These are phyloP conservation scores for Xerocomus brunneocitrinus DNA, from an alignment of 768 basidiomycete genomes.

Conservation along the genomic window DNA sequence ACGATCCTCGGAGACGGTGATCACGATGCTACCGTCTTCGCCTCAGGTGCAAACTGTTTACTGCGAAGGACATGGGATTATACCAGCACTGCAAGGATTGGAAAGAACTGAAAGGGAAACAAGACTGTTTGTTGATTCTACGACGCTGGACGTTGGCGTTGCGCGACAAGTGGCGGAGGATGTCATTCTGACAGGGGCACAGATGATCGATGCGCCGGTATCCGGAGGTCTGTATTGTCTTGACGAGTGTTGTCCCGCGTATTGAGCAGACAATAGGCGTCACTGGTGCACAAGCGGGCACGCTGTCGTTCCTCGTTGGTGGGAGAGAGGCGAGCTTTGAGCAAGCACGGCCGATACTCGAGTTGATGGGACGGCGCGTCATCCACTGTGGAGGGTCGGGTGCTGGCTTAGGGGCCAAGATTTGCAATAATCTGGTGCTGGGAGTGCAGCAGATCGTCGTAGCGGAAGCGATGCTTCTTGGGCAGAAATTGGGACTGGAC, in stretches of 20 bases:
- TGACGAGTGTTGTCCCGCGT: background rate
- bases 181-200: constrained; percentile 52
- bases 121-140: constrained; percentile 83
- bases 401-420: constrained; percentile 81
- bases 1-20: constrained; percentile 55
- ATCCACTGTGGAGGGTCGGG: constrained; percentile 83
- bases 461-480: constrained; percentile 88
- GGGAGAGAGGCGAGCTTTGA: constrained; percentile 58
- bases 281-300: constrained; percentile 80
- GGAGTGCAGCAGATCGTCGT: constrained; percentile 81
- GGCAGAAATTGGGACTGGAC: constrained; percentile 75
- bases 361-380: constrained; percentile 74
- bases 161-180: constrained; percentile 60
- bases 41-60: constrained; percentile 84
- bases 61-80: constrained; percentile 51
- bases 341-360: constrained; percentile 54
- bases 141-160: constrained; percentile 79
- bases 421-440: constrained; percentile 81
- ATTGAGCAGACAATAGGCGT: constrained; percentile 49
- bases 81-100: constrained; percentile 56
- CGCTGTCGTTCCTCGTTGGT: constrained; percentile 89
- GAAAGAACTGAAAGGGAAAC: constrained; percentile 30
- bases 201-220: constrained; percentile 91
- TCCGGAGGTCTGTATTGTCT: constrained; percentile 66
- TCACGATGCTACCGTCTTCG: constrained; percentile 92